These are phyloP conservation scores for Alternaria novae-zelandiae DNA, from an alignment of 2,329 filamentous ascomycete species.

Conservation along the genomic window DNA sequence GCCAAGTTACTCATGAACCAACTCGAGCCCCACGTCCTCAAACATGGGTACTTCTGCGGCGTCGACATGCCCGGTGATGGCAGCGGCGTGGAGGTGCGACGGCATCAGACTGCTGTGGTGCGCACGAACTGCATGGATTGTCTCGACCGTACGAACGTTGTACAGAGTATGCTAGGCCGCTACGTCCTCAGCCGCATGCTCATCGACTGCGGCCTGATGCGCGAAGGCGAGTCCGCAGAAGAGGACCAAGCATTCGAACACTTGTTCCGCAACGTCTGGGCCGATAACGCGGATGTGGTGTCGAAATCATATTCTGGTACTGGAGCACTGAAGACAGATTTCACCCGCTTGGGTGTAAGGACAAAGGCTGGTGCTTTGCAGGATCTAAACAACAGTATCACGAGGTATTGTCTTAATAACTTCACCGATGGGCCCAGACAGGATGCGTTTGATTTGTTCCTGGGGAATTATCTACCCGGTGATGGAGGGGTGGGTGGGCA, in stretches of 20 bases:
- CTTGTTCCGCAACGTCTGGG: conserved; percentile 97
- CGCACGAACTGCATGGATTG: conserved; percentile 99
- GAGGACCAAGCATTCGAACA: conserved; percentile 84
- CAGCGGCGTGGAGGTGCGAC: conserved; percentile 79
- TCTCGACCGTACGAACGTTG: conserved; percentile 94
- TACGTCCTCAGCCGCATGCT: conserved; percentile 90
- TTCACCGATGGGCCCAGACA: conserved; percentile 92
- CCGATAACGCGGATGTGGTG: conserved; percentile 96
- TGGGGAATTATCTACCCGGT: conserved; percentile 53
- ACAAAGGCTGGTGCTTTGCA: conserved; percentile 85
- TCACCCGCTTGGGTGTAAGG: conserved; percentile 89
- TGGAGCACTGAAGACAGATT: conserved; percentile 96
- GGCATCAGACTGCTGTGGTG: conserved; percentile 85
- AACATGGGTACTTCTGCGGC: conserved; percentile 91
- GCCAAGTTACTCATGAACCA: conserved; percentile 86
- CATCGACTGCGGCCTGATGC: conserved; percentile 79
- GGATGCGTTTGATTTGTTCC: conserved; percentile 93
- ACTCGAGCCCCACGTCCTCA: conserved; percentile 74
- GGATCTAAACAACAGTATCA: conserved; percentile 86
- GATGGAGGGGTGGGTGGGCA: too few species aligned
- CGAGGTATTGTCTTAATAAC: conserved; percentile 91
- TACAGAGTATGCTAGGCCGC: conserved; percentile 94
- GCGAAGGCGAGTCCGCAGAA: conserved; percentile 76
- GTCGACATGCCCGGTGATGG: conserved; percentile 80
- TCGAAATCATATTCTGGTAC: conserved; percentile 93